Evolutionary conservation across 805 yeast species (phyloP).

Genomic region (Sugiyamaella qingdaonensis): DNA sequence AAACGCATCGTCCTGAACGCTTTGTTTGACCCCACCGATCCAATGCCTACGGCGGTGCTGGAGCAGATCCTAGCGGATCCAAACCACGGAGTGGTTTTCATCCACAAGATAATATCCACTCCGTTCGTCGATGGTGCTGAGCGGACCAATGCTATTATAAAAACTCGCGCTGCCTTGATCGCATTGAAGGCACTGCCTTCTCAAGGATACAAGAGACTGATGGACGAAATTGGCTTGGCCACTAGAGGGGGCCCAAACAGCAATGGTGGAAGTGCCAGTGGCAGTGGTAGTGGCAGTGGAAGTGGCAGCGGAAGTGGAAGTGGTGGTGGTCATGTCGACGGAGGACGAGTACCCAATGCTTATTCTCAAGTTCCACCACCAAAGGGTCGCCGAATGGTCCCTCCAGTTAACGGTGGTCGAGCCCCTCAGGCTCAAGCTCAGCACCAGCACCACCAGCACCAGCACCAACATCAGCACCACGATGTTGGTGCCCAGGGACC

Average conservation of each 20-base stretch:
- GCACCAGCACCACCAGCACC: background rate
- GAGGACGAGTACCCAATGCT: too few relatives aligned
- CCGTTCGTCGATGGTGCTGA: constrained; percentile 54
- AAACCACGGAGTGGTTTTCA: constrained; percentile 67
- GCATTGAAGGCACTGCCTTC: constrained; percentile 50
- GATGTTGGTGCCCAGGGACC: background rate
- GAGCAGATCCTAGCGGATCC: constrained; percentile 62
- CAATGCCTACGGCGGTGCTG: constrained; percentile 43
- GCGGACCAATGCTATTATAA: constrained; percentile 54
- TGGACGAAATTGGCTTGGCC: constrained; percentile 84
- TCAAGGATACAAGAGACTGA: constrained; percentile 76
- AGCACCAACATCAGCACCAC: background rate
- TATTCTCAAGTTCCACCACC: background rate
- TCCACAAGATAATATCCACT: constrained; percentile 73
- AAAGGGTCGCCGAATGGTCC: background rate
- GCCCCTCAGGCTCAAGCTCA: background rate
- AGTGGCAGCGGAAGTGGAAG: background rate
- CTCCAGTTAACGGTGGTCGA: background rate
- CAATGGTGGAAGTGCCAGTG: background rate
- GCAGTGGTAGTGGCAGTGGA: too few relatives aligned
- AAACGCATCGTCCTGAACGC: constrained; percentile 58
- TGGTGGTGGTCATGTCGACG: background rate
- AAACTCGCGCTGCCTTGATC: constrained; percentile 58
- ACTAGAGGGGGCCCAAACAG: constrained; percentile 2
- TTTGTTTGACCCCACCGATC: constrained; percentile 44